A percentile compares a stretch with the other conserved stretches of the same genome.
These are phyloP conservation scores for Leucocoprinus leucothites DNA, from an alignment of 768 basidiomycete species.

Conservation along the genomic window DNA sequence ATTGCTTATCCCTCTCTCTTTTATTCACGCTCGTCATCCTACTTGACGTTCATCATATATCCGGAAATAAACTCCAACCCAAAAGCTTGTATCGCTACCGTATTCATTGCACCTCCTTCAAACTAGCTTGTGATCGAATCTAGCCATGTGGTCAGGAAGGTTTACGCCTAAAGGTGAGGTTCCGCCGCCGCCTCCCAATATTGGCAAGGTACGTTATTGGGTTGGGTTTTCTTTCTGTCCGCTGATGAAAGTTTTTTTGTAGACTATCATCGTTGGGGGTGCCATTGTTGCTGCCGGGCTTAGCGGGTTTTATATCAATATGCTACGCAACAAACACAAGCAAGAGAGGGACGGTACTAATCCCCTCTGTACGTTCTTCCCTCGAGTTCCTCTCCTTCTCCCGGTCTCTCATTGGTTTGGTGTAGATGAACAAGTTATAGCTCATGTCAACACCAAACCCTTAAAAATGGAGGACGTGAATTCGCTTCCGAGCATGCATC, in stretches of 20 bases:
- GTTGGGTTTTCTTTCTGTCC: not conserved
- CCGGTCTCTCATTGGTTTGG: not conserved
- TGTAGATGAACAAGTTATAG: constrained; percentile 31
- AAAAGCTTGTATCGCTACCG: too few species aligned
- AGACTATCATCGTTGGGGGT: constrained; percentile 28
- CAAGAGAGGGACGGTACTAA: constrained; percentile 24
- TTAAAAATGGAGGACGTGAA: constrained; percentile 13
- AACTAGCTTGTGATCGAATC: not conserved
- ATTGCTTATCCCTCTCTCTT: too few species aligned
- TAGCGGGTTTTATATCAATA: constrained; percentile 26
- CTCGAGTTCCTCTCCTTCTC: not conserved
- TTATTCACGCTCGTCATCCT: too few species aligned
- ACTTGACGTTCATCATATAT: too few species aligned
- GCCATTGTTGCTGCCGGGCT: constrained; percentile 24
- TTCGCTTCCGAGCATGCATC: not conserved
- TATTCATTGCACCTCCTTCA: too few species aligned
- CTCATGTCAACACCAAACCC: constrained; percentile 19
- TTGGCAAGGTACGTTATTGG: constrained; percentile 14
- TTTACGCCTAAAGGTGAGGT: constrained; percentile 4
- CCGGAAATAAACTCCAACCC: too few species aligned
- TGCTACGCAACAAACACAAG: constrained; percentile 24
- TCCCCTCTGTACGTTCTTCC: constrained; percentile 25
- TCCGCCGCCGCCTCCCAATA: constrained; percentile 1
- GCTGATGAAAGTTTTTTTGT: not conserved
- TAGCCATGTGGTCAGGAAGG: constrained; percentile 1